Evolutionary conservation across 2,329 filamentous ascomycete species (phyloP), one percentile per base, ranked within the genome.

Genomic region (Colletotrichum liaoningense): DNA sequence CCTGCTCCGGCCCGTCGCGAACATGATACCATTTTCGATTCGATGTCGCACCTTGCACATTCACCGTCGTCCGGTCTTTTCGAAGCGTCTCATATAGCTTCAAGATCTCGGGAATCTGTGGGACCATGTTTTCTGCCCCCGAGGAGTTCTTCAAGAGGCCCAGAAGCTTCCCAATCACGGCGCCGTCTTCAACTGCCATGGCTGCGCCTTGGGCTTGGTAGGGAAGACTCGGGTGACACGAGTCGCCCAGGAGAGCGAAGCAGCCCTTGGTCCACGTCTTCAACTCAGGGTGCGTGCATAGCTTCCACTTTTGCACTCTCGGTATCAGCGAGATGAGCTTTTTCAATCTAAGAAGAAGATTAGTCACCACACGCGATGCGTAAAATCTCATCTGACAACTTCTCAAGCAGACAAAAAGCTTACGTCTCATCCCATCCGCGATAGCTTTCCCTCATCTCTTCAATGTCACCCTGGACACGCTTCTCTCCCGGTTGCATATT

Each of bases 91-190:
- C 72, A 58, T 74, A 74, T 1, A 52, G 19, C 12, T 22, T 49
- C 2, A 74, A 52, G 28, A 74, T 42, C 5, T 58, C 57, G 19
- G 72, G 49, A 2, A 74, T n/a, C 30, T 46, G 19, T 30, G n/a
- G 26, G 16, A 26, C 6, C 2, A 58, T 19, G n/a, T 22, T 16
- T 2, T 16, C 55, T 1, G n/a, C 0, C 1, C 12, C 12, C 14
- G 22, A 24, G n/a, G 8, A 14, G 14, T 16, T 8, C 1, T 42
- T 52, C 3, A 66, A 35, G 4, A 72, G 8, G 19, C 72, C 72
- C 8, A 57, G 90, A 8, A 80, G 74, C 0, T 72, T 75, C 12
- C 74, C 77, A 3, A 80, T 66, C 2, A 78, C 60, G 16, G 76
- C 74, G 2, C 74, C 78, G 38, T 80, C 78, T 33, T 79, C 78